A percentile compares a stretch with the other conserved stretches of the same genome.
Conservation (phyloP, 1,284 basidiomycete genomes). For the Ustanciosporium gigantosporum region DNA sequence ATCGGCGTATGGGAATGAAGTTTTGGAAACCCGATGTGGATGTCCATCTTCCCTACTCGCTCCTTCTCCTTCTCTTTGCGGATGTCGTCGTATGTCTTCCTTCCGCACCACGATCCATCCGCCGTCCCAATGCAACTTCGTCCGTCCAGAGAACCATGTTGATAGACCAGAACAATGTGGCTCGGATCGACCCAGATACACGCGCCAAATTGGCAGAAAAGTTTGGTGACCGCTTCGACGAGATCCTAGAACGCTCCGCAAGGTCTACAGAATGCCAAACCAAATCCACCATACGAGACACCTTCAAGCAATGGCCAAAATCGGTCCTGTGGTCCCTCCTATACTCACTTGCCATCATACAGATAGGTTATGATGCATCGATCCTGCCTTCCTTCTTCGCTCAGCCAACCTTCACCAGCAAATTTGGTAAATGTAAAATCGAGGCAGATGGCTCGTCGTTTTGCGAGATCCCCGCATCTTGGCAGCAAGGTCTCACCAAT, state of each 20-base stretch:
- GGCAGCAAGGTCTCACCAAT: slow-evolving; percentile 63
- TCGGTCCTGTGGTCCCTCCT: slow-evolving; percentile 64
- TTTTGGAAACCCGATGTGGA: no score
- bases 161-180: slow-evolving; percentile 30
- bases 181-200: slow-evolving; percentile 37
- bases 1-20: no score
- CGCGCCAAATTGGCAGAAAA: slow-evolving; percentile 24
- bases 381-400: slow-evolving; percentile 59
- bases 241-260: slow-evolving; percentile 60
- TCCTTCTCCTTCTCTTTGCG: background rate
- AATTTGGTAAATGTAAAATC: slow-evolving; percentile 50
- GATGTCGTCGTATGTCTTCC: background rate
- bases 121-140: background rate
- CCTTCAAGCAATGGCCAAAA: slow-evolving; percentile 62
- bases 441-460: slow-evolving; percentile 43
- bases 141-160: slow-evolving; percentile 7
- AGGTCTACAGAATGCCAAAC: slow-evolving; percentile 62
- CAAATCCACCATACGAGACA: slow-evolving; percentile 59
- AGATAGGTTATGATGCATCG: slow-evolving; percentile 57
- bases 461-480: slow-evolving; percentile 63
- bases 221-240: slow-evolving; percentile 53
- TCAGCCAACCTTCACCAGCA: slow-evolving; percentile 57
- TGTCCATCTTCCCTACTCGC: background rate
- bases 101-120: background rate
- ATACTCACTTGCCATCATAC: slow-evolving; percentile 63